These are phyloP conservation scores for Apiotrichum gamsii DNA, from an alignment of 1,284 basidiomycete species.

Conservation along the genomic window DNA sequence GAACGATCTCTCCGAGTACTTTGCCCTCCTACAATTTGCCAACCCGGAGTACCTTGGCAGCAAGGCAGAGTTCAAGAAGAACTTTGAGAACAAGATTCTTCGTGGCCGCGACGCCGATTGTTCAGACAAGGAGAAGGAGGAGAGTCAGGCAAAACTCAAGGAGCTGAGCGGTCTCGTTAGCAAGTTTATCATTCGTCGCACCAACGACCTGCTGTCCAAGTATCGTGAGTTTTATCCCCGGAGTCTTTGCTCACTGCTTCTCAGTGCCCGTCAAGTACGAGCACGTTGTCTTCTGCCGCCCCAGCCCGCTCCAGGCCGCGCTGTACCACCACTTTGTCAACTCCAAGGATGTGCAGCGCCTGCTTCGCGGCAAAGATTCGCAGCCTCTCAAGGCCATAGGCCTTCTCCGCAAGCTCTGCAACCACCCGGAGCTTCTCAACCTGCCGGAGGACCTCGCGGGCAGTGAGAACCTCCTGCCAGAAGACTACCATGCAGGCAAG, in stretches of 20 bases:
- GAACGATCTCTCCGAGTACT: conserved; percentile 97
- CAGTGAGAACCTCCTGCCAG: conserved; percentile 74
- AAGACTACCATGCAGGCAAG: conserved; percentile 54
- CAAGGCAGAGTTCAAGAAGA: conserved; percentile 89
- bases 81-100: conserved; percentile 91
- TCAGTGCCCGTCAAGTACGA: conserved; percentile 98
- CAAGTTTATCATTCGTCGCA: conserved; percentile 94
- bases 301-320: conserved; percentile 80
- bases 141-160: conserved; percentile 85
- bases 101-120: conserved; percentile 89
- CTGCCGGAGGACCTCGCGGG: conserved; percentile 81
- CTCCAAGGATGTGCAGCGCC: conserved; percentile 86
- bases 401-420: conserved; percentile 94
- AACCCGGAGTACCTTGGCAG: conserved; percentile 93
- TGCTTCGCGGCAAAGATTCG: conserved; percentile 82
- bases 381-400: conserved; percentile 97
- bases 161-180: conserved; percentile 86
- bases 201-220: conserved; percentile 95
- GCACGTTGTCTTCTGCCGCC: conserved; percentile 93
- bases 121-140: conserved; percentile 70
- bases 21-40: conserved; percentile 91
- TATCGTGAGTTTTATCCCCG: conserved; percentile 61
- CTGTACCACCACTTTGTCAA: conserved; percentile 91
- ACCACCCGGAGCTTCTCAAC: conserved; percentile 90
- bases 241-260: background rate